Percentiles rank a stretch among this genome's conserved stretches.
These are phyloP conservation scores for Gynandropsis gynandra DNA, from an alignment of 345 rosid genomes.

Conservation along the genomic window DNA sequence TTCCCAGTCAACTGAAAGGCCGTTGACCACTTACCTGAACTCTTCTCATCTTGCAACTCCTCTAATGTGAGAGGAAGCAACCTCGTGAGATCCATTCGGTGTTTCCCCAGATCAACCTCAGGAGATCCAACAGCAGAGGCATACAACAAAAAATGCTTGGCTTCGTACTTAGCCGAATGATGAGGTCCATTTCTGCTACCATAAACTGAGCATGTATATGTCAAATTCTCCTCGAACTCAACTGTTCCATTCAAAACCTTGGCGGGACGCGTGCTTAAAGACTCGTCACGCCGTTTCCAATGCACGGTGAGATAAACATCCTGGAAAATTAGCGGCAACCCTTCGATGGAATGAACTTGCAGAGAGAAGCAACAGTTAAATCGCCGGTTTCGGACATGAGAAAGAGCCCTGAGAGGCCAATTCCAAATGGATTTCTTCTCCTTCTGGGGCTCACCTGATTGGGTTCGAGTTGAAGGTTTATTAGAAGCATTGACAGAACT, in stretches of 20 bases:
- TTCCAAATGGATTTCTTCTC: constrained; percentile 87
- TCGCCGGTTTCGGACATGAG: constrained; percentile 51
- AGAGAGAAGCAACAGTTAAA: constrained; percentile 76
- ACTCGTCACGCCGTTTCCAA: constrained; percentile 91
- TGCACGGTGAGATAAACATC: constrained; percentile 56
- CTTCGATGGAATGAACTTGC: constrained; percentile 65
- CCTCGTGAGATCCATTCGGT: constrained; percentile 84
- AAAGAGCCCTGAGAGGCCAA: constrained; percentile 80
- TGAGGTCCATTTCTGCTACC: constrained; percentile 85
- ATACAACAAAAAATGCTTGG: constrained; percentile 82
- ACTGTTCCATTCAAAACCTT: constrained; percentile 57
- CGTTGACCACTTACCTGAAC: constrained; percentile 87
- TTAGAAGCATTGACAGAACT: constrained; percentile 27
- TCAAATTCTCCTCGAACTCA: constrained; percentile 66
- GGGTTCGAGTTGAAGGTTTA: constrained; percentile 38
- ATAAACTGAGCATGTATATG: constrained; percentile 60
- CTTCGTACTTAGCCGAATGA: constrained; percentile 89
- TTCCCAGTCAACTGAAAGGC: constrained; percentile 77
- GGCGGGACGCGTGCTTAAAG: constrained; percentile 46
- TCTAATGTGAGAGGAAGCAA: constrained; percentile 88
- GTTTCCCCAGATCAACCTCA: constrained; percentile 89
- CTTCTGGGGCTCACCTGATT: constrained; percentile 43
- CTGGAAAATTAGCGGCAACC: constrained; percentile 50
- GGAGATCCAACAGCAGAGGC: constrained; percentile 49
- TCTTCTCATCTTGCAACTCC: constrained; percentile 88